Base-by-base conservation (phyloP, 768 basidiomycete genomes). In the Russula dissimulans region DNA sequence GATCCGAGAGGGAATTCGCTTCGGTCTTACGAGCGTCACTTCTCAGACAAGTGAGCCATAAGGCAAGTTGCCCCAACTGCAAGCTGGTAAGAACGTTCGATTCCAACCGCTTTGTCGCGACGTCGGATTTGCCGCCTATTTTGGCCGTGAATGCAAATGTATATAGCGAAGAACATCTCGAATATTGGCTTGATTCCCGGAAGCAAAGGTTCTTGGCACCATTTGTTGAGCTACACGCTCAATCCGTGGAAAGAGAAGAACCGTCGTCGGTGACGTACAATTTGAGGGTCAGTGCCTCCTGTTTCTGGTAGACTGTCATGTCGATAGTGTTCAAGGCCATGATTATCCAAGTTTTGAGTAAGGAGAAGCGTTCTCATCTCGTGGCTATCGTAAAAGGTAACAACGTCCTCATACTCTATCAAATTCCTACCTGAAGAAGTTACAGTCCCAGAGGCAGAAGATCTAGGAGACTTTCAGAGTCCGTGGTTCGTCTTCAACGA, bases 401-500 rank as follows among this genome's bases (percentile, higher is more conserved):
- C 77, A 68, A 8, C 8, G 22, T 26, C 22, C 41, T 48, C 36
- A 18, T 29, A 32, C 42, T 51, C 2, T 42, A 41, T 39, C 1
- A 45, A 46, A 38, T 17, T 44, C 18, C 12, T 41, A 14, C 14
- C 31, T 44, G 57, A 61, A 57, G 22, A 1, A 18, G 53, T 50
- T 8, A 46, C 63, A 92, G 90, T 94, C 42, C 89, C 89, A 0
- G 84, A 86, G 58, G 81, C 81, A 1, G 84, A 86, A 67, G 12
- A 47, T 22, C 34, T 15, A 6, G 71, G 68, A 8, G 45, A 44
- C 44, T 60, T 29, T 68, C 75, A 65, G 26, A 84, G 82, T 56
- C 82, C 84, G 1, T 99, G 97, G 97, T 87, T 87, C 67, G 72
- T 98, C 56, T 98, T 98, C 83, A 99, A 99, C 68, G 97, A 99